phyloP scores from a whole-genome alignment of 345 rosid species.

The Microcos paniculata region DNA sequence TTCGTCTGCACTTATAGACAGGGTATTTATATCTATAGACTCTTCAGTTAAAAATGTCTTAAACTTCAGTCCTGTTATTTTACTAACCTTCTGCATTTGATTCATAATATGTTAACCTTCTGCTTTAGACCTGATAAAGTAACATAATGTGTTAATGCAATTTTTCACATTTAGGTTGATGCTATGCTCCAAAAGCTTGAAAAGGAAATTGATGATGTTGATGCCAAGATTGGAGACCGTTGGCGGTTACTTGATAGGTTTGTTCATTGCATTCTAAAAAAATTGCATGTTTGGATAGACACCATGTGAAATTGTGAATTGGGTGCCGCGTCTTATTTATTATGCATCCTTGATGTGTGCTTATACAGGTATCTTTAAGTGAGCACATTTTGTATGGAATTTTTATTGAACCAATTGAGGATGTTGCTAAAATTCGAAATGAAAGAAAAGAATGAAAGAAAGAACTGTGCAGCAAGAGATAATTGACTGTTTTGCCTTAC shows the following conservation, averaged over 20 bases:
- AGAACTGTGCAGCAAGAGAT: not conserved
- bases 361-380: not conserved
- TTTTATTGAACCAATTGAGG: not conserved
- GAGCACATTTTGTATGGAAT: no score
- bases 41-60: not conserved
- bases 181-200: slow-evolving; percentile 95
- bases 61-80: not conserved
- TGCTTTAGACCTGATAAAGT: slow-evolving; percentile 3
- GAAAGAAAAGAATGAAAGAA: not conserved
- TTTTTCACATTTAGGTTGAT: slow-evolving; percentile 60
- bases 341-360: not conserved
- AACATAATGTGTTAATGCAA: not conserved
- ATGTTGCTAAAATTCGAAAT: not conserved
- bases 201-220: slow-evolving; percentile 97
- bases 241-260: slow-evolving; percentile 94
- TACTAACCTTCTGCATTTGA: not conserved
- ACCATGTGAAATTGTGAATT: slow-evolving; percentile 6
- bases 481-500: not conserved
- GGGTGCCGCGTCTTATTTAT: not conserved
- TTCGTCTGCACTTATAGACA: slow-evolving; percentile 75
- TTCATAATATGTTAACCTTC: not conserved
- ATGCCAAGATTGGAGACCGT: slow-evolving; percentile 88
- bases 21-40: slow-evolving; percentile 41
- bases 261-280: slow-evolving; percentile 22
- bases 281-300: not conserved